Base-by-base conservation (phyloP, 768 basidiomycete species). In the Termitomyces sp. region DNA sequence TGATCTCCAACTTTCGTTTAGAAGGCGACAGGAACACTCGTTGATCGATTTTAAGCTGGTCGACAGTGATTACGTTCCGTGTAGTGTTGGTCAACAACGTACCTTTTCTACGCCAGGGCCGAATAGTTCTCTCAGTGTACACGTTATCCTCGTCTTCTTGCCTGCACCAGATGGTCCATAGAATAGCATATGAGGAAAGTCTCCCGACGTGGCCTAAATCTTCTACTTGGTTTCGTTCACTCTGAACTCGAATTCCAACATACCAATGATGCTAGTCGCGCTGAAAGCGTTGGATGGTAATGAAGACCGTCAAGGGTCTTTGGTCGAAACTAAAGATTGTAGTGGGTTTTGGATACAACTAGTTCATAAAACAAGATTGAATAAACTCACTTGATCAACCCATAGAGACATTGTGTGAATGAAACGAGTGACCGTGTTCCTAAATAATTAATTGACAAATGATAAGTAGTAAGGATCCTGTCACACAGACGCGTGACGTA, bases 161-260 rank as follows among this genome's bases (percentile, higher is more conserved):
- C 96, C 96, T 14, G 96, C 94, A 22, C 96, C 96, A 4, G 92
- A 92, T 9, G 96, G 96, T 0, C 96, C 96, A 67, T 98, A 99
- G 76, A 98, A 96, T 1, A 99, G 83, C 76, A 97, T 87, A 69
- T 99, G 96, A 8, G 96, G 96, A 68, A 99, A 98, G 76, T 98
- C 95, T 0, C 92, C 92, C 1, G 92, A 88, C 1, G 85, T 81
- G 0, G 95, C 88, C 92, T 94, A 66, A 1, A 36, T 4, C 39
- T 39, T 59, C 32, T 51, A 13, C 5, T 26, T 49, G 43, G 22
- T 50, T 13, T 27, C 24, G n/a, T 31, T 2, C 29, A 51, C 10
- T 18, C 20, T 22, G 5, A 36, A 4, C 9, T 32, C 46, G 27
- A 24, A 51, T 31, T 24, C 18, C 18, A 22, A 68, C 76, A n/a